These are phyloP conservation scores for Fusarium phyllophilum DNA, from an alignment of 2,329 filamentous ascomycete species.

Conservation along the genomic window DNA sequence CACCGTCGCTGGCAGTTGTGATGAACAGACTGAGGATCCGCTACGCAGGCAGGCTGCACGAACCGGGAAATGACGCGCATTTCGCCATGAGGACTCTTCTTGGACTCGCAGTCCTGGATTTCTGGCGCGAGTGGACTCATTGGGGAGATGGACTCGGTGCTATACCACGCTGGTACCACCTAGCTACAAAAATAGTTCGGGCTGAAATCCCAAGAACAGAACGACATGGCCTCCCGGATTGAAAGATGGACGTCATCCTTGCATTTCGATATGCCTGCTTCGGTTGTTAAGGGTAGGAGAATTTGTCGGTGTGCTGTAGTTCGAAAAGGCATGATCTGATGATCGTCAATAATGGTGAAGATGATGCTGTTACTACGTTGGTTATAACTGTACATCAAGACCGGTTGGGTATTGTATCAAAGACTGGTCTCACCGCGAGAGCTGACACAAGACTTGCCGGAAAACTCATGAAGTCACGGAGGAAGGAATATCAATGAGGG, in stretches of 20 bases:
- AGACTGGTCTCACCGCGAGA: background rate
- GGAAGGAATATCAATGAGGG: background rate
- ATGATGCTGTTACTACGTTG: background rate
- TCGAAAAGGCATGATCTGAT: background rate
- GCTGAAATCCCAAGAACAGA: background rate
- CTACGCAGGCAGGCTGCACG: slow-evolving; percentile 9
- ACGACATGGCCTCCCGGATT: background rate
- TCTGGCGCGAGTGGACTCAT: background rate
- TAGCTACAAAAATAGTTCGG: slow-evolving; percentile 17
- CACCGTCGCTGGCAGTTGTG: background rate
- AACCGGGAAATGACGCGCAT: slow-evolving; percentile 48
- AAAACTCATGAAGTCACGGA: background rate
- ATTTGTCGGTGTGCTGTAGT: background rate
- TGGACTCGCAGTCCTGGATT: slow-evolving; percentile 54
- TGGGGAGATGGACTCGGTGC: too few species aligned
- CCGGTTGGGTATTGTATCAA: background rate
- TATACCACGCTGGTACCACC: slow-evolving; percentile 6
- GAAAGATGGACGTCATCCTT: background rate
- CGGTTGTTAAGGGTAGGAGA: background rate
- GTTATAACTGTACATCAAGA: background rate
- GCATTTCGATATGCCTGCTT: background rate
- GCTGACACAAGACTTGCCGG: background rate
- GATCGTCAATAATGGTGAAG: background rate
- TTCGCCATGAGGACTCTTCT: slow-evolving; percentile 47
- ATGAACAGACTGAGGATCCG: background rate